Evolutionary conservation across 306 rosid genomes (phyloP), one percentile per base, ranked within the genome.

Genomic region (Vigna unguiculata): DNA sequence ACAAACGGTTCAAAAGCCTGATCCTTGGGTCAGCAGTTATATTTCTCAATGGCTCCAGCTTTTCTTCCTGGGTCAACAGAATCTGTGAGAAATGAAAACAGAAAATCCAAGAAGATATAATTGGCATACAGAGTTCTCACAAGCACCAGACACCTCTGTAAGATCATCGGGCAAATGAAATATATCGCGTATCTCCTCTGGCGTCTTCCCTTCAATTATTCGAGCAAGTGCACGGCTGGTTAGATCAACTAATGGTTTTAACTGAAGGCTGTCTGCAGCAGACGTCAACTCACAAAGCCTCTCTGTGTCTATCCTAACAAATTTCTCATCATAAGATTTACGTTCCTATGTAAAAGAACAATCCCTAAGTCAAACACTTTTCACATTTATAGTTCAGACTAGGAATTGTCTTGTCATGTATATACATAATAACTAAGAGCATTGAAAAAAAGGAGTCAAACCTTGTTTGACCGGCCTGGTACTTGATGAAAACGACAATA

Each of bases 161-260:
- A 95, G 99, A 80, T 95, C 99, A 75, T 95, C 99, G 32, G 99
- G 99, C 78, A 95, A 84, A 84, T 95, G 99, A 91, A 95, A 95
- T 80, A 96, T 95, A 74, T 95, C 99, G 28, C 98, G 93, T 69
- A 95, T 95, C 90, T 95, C 99, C 90, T 95, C 99, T 0, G 99
- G 97, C 28, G 97, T 80, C 81, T 84, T 95, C 77, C 99, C 99
- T 89, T 95, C 99, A 79, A 95, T 95, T 81, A 92, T 92, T 85
- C 97, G 92, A n/a, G 99, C 99, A 83, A 95, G 97, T 67, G 99
- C 96, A 54, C 97, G 91, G 80, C 99, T 92, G 30, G 97, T 95
- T 67, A 95, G 96, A 86, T 95, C 99, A 68, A 95, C 99, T 87
- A 95, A 80, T 6, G 98, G 99, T 86, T 92, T 95, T 78, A 95